Conservation (phyloP, 2,329 filamentous ascomycete species). For the Colletotrichum sansevieriae region DNA sequence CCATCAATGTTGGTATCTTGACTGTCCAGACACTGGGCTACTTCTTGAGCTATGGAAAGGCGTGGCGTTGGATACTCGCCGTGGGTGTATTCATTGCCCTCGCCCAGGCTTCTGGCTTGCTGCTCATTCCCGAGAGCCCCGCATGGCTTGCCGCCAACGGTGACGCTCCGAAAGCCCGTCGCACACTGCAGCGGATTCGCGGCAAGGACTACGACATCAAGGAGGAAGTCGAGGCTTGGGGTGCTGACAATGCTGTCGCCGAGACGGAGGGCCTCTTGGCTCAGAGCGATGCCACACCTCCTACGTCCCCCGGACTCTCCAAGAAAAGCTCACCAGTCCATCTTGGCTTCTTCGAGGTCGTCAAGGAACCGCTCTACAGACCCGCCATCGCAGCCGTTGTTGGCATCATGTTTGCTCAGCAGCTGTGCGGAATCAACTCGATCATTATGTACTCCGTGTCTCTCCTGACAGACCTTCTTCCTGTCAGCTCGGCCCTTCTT, state of each 20-base stretch:
- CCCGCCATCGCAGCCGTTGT: slow-evolving; percentile 86
- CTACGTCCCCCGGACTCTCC: slow-evolving; percentile 43
- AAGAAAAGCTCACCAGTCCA: slow-evolving; percentile 50
- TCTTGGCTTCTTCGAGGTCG: slow-evolving; percentile 74
- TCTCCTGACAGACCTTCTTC: slow-evolving; percentile 83
- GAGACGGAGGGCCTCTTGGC: slow-evolving; percentile 81
- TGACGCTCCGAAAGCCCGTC: slow-evolving; percentile 71
- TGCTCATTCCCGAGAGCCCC: slow-evolving; percentile 87
- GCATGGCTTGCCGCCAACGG: slow-evolving; percentile 83
- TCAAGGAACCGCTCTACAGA: slow-evolving; percentile 75
- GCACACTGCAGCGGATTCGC: slow-evolving; percentile 80
- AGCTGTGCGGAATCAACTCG: slow-evolving; percentile 94
- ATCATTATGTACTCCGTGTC: slow-evolving; percentile 99
- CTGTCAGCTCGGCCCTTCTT: slow-evolving; percentile 83
- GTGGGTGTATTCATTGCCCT: slow-evolving; percentile 77
- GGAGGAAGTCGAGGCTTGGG: slow-evolving; percentile 77
- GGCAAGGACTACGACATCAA: slow-evolving; percentile 77
- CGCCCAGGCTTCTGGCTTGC: slow-evolving; percentile 76
- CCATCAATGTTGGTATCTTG: slow-evolving; percentile 92
- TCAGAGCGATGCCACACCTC: slow-evolving; percentile 44
- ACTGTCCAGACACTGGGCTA: slow-evolving; percentile 86
- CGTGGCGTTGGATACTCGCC: slow-evolving; percentile 88
- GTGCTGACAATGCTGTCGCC: slow-evolving; percentile 55
- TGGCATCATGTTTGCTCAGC: slow-evolving; percentile 92
- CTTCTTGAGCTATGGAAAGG: slow-evolving; percentile 82